Evolutionary conservation across 164 flowering plant species (phyloP).

Genomic region (Sextonia rubra): DNA sequence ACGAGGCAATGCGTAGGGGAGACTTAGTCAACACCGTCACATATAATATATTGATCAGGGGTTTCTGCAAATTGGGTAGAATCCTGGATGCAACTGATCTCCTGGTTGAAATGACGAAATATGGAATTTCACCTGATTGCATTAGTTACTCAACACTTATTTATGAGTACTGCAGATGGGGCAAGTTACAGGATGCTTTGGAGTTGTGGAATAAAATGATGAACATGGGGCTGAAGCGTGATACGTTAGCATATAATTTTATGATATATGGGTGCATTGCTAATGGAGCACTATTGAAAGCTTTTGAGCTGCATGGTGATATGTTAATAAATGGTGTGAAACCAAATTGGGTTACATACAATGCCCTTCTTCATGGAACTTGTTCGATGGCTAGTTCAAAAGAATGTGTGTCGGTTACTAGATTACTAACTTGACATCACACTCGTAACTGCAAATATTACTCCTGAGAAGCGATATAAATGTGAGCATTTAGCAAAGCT

Average conservation of each 20-base stretch:
- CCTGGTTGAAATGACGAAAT: slow-evolving; percentile 50
- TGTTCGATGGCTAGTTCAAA: slow-evolving; percentile 23
- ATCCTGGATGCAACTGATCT: slow-evolving; percentile 47
- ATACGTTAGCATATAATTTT: slow-evolving; percentile 64
- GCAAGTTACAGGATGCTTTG: slow-evolving; percentile 50
- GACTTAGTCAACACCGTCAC: slow-evolving; percentile 63
- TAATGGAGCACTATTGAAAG: slow-evolving; percentile 49
- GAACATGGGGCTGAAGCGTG: slow-evolving; percentile 54
- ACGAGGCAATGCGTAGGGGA: slow-evolving; percentile 49
- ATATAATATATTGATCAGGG: slow-evolving; percentile 70
- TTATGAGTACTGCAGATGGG: slow-evolving; percentile 51
- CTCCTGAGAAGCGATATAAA: background rate
- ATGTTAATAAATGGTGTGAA: slow-evolving; percentile 54
- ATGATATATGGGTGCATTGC: slow-evolving; percentile 68
- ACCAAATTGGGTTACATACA: slow-evolving; percentile 35
- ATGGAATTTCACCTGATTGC: slow-evolving; percentile 65
- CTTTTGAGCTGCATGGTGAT: slow-evolving; percentile 56
- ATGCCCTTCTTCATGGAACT: slow-evolving; percentile 33
- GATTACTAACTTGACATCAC: background rate
- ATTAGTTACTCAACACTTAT: slow-evolving; percentile 80
- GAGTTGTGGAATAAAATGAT: slow-evolving; percentile 71
- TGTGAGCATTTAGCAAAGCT: too few relatives aligned
- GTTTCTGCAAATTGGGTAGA: slow-evolving; percentile 70
- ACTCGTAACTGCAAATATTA: background rate
- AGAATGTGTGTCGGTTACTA: slow-evolving; percentile 2